A percentile compares a stretch with the other conserved stretches of the same genome.
These are phyloP conservation scores for Chlorella ohadii DNA, from an alignment of 139 green algal genomes.

Conservation along the genomic window DNA sequence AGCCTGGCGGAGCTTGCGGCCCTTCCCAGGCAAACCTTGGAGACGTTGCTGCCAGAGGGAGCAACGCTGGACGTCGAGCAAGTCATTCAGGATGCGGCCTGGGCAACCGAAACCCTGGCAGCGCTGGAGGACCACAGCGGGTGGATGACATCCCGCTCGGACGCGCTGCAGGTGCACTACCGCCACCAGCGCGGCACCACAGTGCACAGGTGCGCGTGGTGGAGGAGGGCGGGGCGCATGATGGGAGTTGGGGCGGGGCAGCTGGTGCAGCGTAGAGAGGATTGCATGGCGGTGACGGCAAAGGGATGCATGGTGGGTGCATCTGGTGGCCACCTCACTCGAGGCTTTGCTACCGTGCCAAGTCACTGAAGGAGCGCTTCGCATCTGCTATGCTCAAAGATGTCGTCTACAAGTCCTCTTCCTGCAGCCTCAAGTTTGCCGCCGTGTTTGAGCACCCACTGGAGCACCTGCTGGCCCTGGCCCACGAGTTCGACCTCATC, in stretches of 20 bases:
- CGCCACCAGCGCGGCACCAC: slow-evolving; percentile 31
- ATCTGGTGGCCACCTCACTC: too few species aligned
- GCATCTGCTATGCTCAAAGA: background rate
- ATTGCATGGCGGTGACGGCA: background rate
- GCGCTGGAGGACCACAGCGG: slow-evolving; percentile 24
- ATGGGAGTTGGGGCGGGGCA: background rate
- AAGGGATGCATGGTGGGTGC: too few species aligned
- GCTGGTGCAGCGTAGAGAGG: background rate
- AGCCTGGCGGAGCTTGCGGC: slow-evolving; percentile 5
- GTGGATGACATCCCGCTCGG: slow-evolving; percentile 37
- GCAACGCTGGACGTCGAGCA: background rate
- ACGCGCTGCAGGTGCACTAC: slow-evolving; percentile 30
- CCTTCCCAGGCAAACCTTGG: background rate
- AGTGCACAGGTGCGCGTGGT: slow-evolving; percentile 28
- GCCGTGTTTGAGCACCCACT: slow-evolving; percentile 20
- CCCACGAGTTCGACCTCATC: slow-evolving; percentile 47
- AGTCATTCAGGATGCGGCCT: background rate
- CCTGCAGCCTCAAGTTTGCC: slow-evolving; percentile 34
- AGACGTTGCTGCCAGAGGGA: background rate
- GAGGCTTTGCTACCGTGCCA: too few species aligned
- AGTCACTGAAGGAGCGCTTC: too few species aligned
- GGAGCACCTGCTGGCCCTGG: slow-evolving; percentile 40
- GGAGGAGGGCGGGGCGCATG: too few species aligned
- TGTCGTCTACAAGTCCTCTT: background rate
- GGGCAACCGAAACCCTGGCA: background rate